A percentile compares a stretch with the other conserved stretches of the same genome.
These are phyloP conservation scores for Ophiostoma pallidulum DNA, from an alignment of 2,329 filamentous ascomycete genomes.

Conservation along the genomic window DNA sequence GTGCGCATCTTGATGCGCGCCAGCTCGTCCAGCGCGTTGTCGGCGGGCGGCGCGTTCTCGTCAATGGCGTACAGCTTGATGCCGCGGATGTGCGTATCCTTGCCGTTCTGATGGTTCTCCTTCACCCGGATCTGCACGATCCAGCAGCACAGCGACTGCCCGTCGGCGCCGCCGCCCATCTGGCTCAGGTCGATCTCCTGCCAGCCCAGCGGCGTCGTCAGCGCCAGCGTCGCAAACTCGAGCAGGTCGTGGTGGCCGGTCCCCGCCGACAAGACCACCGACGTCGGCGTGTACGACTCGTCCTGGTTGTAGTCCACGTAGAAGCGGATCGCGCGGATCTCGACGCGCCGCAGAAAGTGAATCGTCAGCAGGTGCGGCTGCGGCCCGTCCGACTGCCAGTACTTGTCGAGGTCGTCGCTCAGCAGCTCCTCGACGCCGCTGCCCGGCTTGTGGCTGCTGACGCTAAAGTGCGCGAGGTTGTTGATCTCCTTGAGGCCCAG, in stretches of 20 bases:
- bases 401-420: slow-evolving; percentile 60
- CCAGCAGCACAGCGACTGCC: slow-evolving; percentile 73
- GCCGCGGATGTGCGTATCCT: slow-evolving; percentile 93
- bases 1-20: slow-evolving; percentile 24
- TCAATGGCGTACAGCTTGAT: slow-evolving; percentile 71
- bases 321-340: slow-evolving; percentile 68
- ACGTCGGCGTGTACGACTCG: slow-evolving; percentile 93
- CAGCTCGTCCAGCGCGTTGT: slow-evolving; percentile 28
- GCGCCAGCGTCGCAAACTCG: slow-evolving; percentile 72
- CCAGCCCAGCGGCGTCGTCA: slow-evolving; percentile 79
- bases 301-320: slow-evolving; percentile 87
- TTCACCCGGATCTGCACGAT: slow-evolving; percentile 83
- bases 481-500: slow-evolving; percentile 70
- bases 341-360: slow-evolving; percentile 76
- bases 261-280: slow-evolving; percentile 80
- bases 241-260: slow-evolving; percentile 87
- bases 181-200: slow-evolving; percentile 63
- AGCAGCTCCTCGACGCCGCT: slow-evolving; percentile 69
- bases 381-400: slow-evolving; percentile 83
- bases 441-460: slow-evolving; percentile 72
- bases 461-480: slow-evolving; percentile 73
- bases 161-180: slow-evolving; percentile 50
- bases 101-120: slow-evolving; percentile 98
- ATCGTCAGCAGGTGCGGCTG: slow-evolving; percentile 72
- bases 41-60: slow-evolving; percentile 33